A percentile compares a stretch with the other conserved stretches of the same genome.
Evolutionary conservation across 2,329 filamentous ascomycete species (phyloP).

Genomic region (Ophidiomyces ophidiicola): DNA sequence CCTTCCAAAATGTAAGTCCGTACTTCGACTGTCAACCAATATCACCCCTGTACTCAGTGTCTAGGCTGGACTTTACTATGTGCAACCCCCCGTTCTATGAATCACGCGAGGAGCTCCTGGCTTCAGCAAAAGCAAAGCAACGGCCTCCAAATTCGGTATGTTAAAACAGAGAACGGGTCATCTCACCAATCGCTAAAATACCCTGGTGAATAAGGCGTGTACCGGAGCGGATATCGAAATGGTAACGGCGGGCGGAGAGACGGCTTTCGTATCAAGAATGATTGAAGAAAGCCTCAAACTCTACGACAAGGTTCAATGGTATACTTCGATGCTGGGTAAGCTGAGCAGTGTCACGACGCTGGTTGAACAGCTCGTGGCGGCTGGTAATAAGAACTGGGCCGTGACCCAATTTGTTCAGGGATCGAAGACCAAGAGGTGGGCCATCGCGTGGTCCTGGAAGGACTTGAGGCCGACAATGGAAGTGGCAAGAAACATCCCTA

Average conservation of each 20-base stretch:
- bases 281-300: slow-evolving; percentile 55
- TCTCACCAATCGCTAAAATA: too few species aligned
- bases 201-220: slow-evolving; percentile 32
- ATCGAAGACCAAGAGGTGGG: slow-evolving; percentile 70
- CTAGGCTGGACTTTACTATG: slow-evolving; percentile 67
- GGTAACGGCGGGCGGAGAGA: slow-evolving; percentile 68
- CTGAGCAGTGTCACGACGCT: slow-evolving; percentile 55
- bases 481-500: slow-evolving; percentile 30
- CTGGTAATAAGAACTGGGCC: slow-evolving; percentile 62
- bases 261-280: slow-evolving; percentile 60
- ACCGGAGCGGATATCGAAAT: slow-evolving; percentile 76
- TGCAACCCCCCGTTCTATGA: slow-evolving; percentile 91
- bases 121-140: slow-evolving; percentile 53
- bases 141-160: slow-evolving; percentile 57
- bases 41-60: background rate
- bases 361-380: slow-evolving; percentile 44
- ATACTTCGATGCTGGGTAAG: slow-evolving; percentile 82
- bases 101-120: slow-evolving; percentile 56
- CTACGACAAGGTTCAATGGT: slow-evolving; percentile 61
- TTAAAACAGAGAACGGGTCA: slow-evolving; percentile 4
- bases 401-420: slow-evolving; percentile 70
- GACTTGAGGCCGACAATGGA: slow-evolving; percentile 50
- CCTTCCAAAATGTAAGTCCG: slow-evolving; percentile 18
- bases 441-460: slow-evolving; percentile 73
- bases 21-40: background rate